Conservation (phyloP, 208 protist genomes). For the Crithidia bombi region DNA sequence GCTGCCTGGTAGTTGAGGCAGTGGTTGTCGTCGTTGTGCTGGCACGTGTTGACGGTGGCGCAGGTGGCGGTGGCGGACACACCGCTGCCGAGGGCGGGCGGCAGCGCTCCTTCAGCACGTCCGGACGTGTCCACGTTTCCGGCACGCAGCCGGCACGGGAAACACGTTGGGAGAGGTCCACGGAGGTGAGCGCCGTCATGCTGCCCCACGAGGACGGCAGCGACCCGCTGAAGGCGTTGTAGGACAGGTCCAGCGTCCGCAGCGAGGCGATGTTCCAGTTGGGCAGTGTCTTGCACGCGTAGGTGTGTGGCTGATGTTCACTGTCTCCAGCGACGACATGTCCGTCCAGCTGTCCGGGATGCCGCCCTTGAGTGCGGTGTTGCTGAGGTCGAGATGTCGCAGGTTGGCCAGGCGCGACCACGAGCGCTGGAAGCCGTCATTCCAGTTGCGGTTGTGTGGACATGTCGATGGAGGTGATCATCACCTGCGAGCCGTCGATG, state of each 20-base stretch:
- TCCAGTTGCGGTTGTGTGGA: conserved; percentile 20
- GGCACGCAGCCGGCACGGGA: conserved; percentile 16
- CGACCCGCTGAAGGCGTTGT: conserved; percentile 22
- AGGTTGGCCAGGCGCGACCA: conserved; percentile 1
- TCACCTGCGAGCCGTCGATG: conserved; percentile 4
- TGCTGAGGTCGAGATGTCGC: not conserved
- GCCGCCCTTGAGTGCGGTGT: conserved; percentile 6
- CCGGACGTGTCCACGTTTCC: not conserved
- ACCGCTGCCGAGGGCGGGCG: conserved; percentile 3
- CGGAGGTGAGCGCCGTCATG: conserved; percentile 15
- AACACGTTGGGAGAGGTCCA: conserved; percentile 14
- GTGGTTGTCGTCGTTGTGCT: conserved; percentile 1
- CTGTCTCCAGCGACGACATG: conserved; percentile 1
- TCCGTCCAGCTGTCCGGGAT: conserved; percentile 10
- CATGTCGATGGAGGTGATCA: conserved; percentile 22
- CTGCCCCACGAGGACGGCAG: conserved; percentile 13
- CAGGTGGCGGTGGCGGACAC: not conserved
- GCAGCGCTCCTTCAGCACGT: conserved; percentile 10
- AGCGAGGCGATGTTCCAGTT: conserved; percentile 18
- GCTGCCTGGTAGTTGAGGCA: not conserved
- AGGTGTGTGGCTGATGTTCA: conserved; percentile 5
- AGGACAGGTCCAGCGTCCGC: conserved; percentile 14
- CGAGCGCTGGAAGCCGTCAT: conserved; percentile 8
- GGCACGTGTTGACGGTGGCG: conserved; percentile 4
- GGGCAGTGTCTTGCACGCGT: conserved; percentile 15